phyloP scores from a whole-genome alignment of 768 basidiomycete genomes.

The Rubroboletus pulcherrimus region DNA sequence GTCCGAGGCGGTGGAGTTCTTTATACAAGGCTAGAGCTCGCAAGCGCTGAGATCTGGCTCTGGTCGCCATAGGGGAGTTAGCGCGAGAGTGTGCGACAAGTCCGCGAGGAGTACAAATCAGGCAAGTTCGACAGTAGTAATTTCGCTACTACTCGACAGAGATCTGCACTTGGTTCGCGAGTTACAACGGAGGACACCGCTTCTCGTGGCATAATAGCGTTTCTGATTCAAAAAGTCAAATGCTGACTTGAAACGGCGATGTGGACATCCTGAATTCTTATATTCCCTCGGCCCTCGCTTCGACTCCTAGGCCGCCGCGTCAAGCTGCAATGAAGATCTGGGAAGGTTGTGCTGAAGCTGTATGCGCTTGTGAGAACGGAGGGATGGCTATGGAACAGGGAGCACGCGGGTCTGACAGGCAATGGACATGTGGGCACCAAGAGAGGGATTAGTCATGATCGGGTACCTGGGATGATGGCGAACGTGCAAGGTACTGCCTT shows the following conservation, averaged over 20 bases:
- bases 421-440: not conserved
- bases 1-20: slow-evolving; percentile 73
- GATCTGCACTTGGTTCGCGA: not conserved
- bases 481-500: slow-evolving; percentile 31
- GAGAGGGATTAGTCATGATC: not conserved
- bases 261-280: not conserved
- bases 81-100: not conserved
- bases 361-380: not conserved
- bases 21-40: slow-evolving; percentile 76
- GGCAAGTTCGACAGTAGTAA: not conserved
- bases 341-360: not conserved
- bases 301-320: not conserved
- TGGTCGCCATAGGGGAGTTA: slow-evolving; percentile 41
- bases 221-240: not conserved
- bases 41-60: slow-evolving; percentile 47
- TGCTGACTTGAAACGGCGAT: not conserved
- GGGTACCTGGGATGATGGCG: slow-evolving; percentile 8
- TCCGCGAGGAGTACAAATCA: not conserved
- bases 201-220: too few relatives aligned
- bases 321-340: not conserved
- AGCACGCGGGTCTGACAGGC: not conserved
- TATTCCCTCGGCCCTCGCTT: too few relatives aligned
- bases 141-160: too few relatives aligned
- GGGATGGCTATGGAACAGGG: too few relatives aligned
- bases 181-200: too few relatives aligned